A percentile compares a stretch with the other conserved stretches of the same genome.
phyloP scores from a whole-genome alignment of 108 stramenopile species.

The Nannochloropsis salina region DNA sequence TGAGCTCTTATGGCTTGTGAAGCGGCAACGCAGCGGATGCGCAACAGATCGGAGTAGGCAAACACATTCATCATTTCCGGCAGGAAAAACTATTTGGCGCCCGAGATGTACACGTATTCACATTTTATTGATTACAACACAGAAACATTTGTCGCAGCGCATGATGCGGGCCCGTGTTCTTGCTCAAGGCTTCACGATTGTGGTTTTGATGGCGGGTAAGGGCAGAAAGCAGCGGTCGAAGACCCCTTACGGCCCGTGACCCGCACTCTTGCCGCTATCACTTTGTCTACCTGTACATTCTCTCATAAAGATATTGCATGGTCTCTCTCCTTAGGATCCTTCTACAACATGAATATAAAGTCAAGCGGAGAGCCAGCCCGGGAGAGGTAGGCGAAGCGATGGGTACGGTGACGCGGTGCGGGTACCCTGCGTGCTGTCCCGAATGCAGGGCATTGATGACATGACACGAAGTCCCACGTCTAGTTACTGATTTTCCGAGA shows the following conservation, averaged over 20 bases:
- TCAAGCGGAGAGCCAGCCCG: neutral
- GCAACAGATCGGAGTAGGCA: too few species aligned
- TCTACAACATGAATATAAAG: neutral
- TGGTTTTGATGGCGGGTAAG: constrained; percentile 17
- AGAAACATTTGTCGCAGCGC: neutral
- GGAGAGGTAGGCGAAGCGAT: neutral
- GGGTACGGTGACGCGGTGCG: too few species aligned
- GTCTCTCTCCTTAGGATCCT: neutral
- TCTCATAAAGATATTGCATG: too few species aligned
- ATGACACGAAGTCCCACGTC: too few species aligned
- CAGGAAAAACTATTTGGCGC: too few species aligned
- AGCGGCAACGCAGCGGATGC: neutral
- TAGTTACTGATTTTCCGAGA: too few species aligned
- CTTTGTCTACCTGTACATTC: too few species aligned
- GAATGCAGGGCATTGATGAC: too few species aligned
- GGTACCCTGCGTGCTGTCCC: too few species aligned
- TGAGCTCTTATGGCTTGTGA: constrained; percentile 6
- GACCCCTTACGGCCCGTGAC: too few species aligned
- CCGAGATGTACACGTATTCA: neutral
- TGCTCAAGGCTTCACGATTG: constrained; percentile 7
- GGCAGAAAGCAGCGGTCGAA: neutral
- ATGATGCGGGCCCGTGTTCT: neutral
- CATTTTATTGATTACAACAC: neutral
- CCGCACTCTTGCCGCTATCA: too few species aligned
- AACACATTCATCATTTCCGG: too few species aligned